phyloP scores from a whole-genome alignment of 1,284 basidiomycete genomes.

The Fistulinella cinereoalba region DNA sequence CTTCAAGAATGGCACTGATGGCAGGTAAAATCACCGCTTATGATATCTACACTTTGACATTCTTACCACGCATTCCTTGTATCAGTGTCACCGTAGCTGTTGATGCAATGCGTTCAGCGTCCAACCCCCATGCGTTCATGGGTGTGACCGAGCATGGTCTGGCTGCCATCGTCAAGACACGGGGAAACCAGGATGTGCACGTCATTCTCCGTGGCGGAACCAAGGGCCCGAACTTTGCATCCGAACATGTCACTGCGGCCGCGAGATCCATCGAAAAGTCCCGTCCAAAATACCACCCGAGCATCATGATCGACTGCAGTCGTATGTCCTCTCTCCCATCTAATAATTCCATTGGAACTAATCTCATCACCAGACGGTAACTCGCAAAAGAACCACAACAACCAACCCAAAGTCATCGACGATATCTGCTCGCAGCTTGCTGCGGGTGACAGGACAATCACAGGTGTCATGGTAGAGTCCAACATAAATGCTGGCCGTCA shows the following conservation, averaged over 20 bases:
- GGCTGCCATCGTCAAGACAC: slow-evolving; percentile 93
- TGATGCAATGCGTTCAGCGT: slow-evolving; percentile 93
- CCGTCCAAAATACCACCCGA: slow-evolving; percentile 56
- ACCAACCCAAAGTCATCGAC: slow-evolving; percentile 82
- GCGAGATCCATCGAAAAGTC: slow-evolving; percentile 71
- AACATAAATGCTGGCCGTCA: slow-evolving; percentile 88
- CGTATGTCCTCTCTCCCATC: slow-evolving; percentile 46
- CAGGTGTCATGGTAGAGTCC: slow-evolving; percentile 96
- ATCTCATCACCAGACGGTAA: slow-evolving; percentile 65
- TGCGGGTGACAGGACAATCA: slow-evolving; percentile 77
- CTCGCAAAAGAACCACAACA: slow-evolving; percentile 89
- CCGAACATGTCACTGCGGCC: slow-evolving; percentile 74
- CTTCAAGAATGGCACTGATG: slow-evolving; percentile 99
- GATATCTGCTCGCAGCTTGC: slow-evolving; percentile 77
- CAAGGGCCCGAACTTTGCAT: slow-evolving; percentile 82
- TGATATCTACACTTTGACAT: neutral
- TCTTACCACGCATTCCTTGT: slow-evolving; percentile 9
- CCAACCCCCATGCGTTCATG: slow-evolving; percentile 95
- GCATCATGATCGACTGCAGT: slow-evolving; percentile 83
- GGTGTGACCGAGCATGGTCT: slow-evolving; percentile 95
- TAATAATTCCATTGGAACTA: neutral
- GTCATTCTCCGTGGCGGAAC: slow-evolving; percentile 91
- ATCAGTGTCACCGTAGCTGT: slow-evolving; percentile 72
- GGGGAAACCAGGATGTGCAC: slow-evolving; percentile 90
- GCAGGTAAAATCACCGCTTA: slow-evolving; percentile 53